Base-by-base conservation (phyloP, 2,329 filamentous ascomycete species). In the Fonsecaea erecta region DNA sequence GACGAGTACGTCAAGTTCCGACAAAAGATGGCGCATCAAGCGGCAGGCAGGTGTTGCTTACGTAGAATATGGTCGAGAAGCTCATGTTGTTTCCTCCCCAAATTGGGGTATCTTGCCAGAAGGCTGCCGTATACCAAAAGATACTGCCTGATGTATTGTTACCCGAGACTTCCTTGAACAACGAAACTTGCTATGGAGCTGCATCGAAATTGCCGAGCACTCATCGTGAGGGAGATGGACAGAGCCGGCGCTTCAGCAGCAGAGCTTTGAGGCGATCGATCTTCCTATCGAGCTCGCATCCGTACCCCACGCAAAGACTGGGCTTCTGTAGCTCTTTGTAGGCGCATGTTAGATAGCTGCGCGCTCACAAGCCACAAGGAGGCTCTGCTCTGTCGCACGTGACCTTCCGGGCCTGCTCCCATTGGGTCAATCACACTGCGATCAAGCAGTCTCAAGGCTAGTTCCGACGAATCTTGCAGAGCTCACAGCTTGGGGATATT, bases 311-410 rank as follows among this genome's bases (percentile, higher is more conserved):
- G 21, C 85, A 80, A 46, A 85, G 80, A 1, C 89, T 88, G 9
- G 88, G 88, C 74, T 90, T 91, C 77, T 90, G 90, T 46, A 88
- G 82, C 72, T 90, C 88, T 65, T 86, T 86, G 74, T 91, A 91
- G 73, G 89, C 85, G 74, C 88, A 91, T 54, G 81, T 70, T 67
- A 88, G 85, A 64, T 84, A 84, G 75, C 90, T 90, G 56, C 88
- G 85, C 52, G 85, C 77, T 75, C 88, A 91, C 88, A 88, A 91
- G 30, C 88, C 88, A 76, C 88, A 91, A 21, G 83, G 83, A 0
- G 84, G 84, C 70, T 86, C 84, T 35, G 81, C 80, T 60, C 84
- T 81, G 71, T 86, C 79, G 65, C 67, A 64, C 66, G 59, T 70
- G 28, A 64, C 60, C 61, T 81, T 80, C 68, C 79, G 43, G 43